Percentiles rank a stretch among this genome's conserved stretches.
Conservation (phyloP, 1,139 yeast species). For the Wickerhamomyces sp. region DNA sequence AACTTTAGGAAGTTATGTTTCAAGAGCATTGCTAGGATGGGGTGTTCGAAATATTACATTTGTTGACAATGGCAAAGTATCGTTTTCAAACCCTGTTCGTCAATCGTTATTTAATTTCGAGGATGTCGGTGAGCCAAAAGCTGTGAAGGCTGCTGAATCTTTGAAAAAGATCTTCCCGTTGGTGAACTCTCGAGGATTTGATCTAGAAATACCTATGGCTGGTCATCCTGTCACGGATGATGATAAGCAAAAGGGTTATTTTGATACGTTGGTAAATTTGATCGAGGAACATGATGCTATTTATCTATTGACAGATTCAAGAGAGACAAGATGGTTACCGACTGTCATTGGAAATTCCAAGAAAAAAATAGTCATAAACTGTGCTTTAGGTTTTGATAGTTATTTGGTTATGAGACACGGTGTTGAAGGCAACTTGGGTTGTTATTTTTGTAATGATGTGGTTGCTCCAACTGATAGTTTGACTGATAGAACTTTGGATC, state of each 20-base stretch:
- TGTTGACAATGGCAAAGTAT: conserved; percentile 84
- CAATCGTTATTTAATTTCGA: conserved; percentile 79
- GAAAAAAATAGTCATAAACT: conserved; percentile 74
- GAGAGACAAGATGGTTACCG: conserved; percentile 96
- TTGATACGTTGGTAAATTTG: conserved; percentile 44
- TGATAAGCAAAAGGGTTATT: conserved; percentile 43
- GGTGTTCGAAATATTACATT: conserved; percentile 81
- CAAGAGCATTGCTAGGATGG: conserved; percentile 88
- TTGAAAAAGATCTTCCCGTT: conserved; percentile 73
- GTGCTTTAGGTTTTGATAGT: conserved; percentile 93
- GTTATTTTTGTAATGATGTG: conserved; percentile 94
- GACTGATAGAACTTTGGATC: conserved; percentile 83
- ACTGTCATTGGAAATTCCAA: conserved; percentile 68
- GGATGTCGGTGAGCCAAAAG: conserved; percentile 74
- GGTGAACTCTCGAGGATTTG: conserved; percentile 56
- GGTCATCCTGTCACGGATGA: conserved; percentile 77
- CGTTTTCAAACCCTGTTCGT: conserved; percentile 91
- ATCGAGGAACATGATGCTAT: conserved; percentile 68
- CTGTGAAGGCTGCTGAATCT: conserved; percentile 69
- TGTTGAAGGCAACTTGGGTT: conserved; percentile 49
- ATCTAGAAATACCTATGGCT: conserved; percentile 86
- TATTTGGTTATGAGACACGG: conserved; percentile 95
- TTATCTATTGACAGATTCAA: conserved; percentile 82
- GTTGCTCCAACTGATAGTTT: conserved; percentile 89
- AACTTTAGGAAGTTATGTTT: conserved; percentile 88